Conservation (phyloP, 176 grass and related monocot genomes). For the Carex scoparia region DNA sequence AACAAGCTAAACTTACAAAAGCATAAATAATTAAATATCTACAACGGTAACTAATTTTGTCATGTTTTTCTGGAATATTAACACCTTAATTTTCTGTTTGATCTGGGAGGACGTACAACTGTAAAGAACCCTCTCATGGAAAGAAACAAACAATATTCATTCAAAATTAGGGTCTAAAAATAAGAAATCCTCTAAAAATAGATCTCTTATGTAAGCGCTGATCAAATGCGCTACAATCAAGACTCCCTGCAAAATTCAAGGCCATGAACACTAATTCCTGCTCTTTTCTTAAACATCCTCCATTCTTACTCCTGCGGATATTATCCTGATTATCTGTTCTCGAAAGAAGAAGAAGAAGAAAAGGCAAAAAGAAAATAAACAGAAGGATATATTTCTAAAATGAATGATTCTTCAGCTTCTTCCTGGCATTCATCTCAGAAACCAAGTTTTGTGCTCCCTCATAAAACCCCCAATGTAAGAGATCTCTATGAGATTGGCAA, state of each 20-base stretch:
- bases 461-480: slow-evolving; percentile 78
- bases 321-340: not conserved
- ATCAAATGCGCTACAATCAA: not conserved
- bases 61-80: not conserved
- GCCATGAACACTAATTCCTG: not conserved
- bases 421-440: slow-evolving; percentile 27
- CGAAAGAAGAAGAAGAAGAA: not conserved
- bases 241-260: not conserved
- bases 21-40: not conserved
- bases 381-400: slow-evolving; percentile 3
- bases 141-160: not conserved
- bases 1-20: not conserved
- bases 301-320: not conserved
- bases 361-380: not conserved
- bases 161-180: slow-evolving; percentile 3
- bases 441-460: slow-evolving; percentile 64
- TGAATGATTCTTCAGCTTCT: slow-evolving; percentile 19
- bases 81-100: not conserved
- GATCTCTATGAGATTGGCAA: slow-evolving; percentile 92
- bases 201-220: not conserved
- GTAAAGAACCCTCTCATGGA: not conserved
- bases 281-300: not conserved
- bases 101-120: not conserved
- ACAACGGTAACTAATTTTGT: not conserved
- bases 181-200: slow-evolving; percentile 26